Conservation (phyloP, 768 basidiomycete genomes). For the Phaeolepiota aurea region DNA sequence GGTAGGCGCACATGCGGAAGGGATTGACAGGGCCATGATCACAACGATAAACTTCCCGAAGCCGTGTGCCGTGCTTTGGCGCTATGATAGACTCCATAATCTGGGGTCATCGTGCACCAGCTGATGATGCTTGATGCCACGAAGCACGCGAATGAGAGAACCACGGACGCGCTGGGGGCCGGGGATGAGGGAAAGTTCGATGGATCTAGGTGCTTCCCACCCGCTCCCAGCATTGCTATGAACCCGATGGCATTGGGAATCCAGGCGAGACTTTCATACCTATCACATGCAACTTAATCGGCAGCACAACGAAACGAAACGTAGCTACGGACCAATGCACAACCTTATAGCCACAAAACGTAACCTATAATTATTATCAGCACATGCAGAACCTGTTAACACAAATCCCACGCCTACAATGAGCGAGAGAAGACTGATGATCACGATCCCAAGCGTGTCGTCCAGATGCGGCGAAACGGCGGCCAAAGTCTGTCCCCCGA, state of each 20-base stretch:
- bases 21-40: slow-evolving; percentile 66
- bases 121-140: slow-evolving; percentile 28
- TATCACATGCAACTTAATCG: slow-evolving; percentile 4
- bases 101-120: slow-evolving; percentile 35
- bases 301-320: neutral
- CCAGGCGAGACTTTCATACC: slow-evolving; percentile 57
- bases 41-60: slow-evolving; percentile 71
- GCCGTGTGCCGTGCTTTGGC: slow-evolving; percentile 33
- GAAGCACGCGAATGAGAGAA: slow-evolving; percentile 28
- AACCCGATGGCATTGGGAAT: slow-evolving; percentile 58
- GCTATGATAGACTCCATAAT: slow-evolving; percentile 36
- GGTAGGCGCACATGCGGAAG: slow-evolving; percentile 66
- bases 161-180: slow-evolving; percentile 15
- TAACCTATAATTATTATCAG: slow-evolving; percentile 16
- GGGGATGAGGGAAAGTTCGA: slow-evolving; percentile 20
- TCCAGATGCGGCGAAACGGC: slow-evolving; percentile 35
- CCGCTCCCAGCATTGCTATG: slow-evolving; percentile 53
- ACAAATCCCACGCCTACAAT: slow-evolving; percentile 17
- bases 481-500: slow-evolving; percentile 61
- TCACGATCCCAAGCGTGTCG: slow-evolving; percentile 30
- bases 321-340: slow-evolving; percentile 42
- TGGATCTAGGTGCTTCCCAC: slow-evolving; percentile 47
- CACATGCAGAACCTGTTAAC: neutral
- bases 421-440: slow-evolving; percentile 27
- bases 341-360: slow-evolving; percentile 59